Evolutionary conservation across 179 eudicot species (phyloP), one percentile per base, ranked within the genome.

Genomic region (Camellia oleifera): DNA sequence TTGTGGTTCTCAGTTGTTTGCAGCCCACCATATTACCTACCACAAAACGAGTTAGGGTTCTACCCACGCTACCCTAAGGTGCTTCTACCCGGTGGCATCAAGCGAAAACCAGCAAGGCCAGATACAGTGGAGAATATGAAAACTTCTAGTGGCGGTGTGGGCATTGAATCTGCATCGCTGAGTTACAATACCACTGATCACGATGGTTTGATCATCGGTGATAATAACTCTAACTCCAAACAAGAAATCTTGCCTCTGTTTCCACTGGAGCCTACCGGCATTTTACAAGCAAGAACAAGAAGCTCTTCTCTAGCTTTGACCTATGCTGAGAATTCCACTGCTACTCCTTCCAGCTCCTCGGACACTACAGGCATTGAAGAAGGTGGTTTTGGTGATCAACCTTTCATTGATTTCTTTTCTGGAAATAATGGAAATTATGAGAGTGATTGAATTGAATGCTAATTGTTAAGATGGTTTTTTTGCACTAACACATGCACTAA

Each of bases 201-300:
- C 62, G 42, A 72, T 71, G 74, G 40, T 15, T 45, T 65, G 3
- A 64, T 12, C 40, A 61, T 11, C 26, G 15, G 11, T 69, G 45
- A 74, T 52, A 60, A 46, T 42, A 20, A 45, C 48, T 79, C 81
- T 64, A 66, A 66, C 23, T 48, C n/a, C 40, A 48, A 69, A 65
- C 82, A 89, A 73, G 85, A 90, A 86, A 87, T 88, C 11, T 80
- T 92, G 81, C 81, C 85, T 75, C 86, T 92, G 45, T 92, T 92
- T 80, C 97, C 97, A 0, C 66, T 89, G 13, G 89, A 92, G 60
- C 97, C 97, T 8, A 91, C 92, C 44, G 94, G 97, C 4, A 86
- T 87, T 69, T 72, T 88, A 78, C 84, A 88, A 53, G 78, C 78
- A 80, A 86, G 71, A 57, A 78, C 57, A 46, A 52, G 23, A 1